Conservation (phyloP, 768 basidiomycete species). For the Suillus sp. region DNA sequence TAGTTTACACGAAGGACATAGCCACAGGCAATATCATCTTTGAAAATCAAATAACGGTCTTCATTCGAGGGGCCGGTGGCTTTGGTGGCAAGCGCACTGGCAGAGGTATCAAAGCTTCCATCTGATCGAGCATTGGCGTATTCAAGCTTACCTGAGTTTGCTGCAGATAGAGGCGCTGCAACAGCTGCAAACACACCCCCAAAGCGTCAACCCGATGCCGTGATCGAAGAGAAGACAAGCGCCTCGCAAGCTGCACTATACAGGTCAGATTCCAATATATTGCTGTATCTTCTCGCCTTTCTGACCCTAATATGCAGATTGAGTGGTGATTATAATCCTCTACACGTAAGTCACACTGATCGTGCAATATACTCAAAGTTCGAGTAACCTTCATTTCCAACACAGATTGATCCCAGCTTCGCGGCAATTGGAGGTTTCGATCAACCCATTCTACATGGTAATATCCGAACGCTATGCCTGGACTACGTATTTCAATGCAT, state of each 20-base stretch:
- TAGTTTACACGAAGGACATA: conserved; percentile 82
- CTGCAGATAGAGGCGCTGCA: conserved; percentile 84
- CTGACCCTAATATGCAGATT: conserved; percentile 46
- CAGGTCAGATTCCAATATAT: conserved; percentile 50
- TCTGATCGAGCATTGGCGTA: conserved; percentile 6
- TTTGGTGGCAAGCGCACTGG: conserved; percentile 91
- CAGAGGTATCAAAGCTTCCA: conserved; percentile 52
- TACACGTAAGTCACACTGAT: conserved; percentile 60
- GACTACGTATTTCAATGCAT: conserved; percentile 4
- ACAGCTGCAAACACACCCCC: conserved; percentile 82
- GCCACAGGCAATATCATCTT: conserved; percentile 77
- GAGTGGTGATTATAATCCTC: conserved; percentile 90
- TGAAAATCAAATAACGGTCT: conserved; percentile 90
- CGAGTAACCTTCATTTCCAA: background rate
- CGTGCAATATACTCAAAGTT: background rate
- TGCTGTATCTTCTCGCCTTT: conserved; percentile 3
- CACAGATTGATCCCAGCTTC: conserved; percentile 87
- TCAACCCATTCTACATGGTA: conserved; percentile 81
- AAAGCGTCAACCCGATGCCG: conserved; percentile 79
- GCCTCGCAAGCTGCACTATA: conserved; percentile 88
- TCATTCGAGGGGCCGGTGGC: conserved; percentile 93
- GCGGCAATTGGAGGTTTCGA: conserved; percentile 95
- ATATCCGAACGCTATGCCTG: background rate
- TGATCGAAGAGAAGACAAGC: conserved; percentile 86
- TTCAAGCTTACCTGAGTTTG: background rate